Evolutionary conservation across 495 filamentous ascomycete genomes (phyloP), one percentile per base, ranked within the genome.

Genomic region (Penicillium roqueforti): DNA sequence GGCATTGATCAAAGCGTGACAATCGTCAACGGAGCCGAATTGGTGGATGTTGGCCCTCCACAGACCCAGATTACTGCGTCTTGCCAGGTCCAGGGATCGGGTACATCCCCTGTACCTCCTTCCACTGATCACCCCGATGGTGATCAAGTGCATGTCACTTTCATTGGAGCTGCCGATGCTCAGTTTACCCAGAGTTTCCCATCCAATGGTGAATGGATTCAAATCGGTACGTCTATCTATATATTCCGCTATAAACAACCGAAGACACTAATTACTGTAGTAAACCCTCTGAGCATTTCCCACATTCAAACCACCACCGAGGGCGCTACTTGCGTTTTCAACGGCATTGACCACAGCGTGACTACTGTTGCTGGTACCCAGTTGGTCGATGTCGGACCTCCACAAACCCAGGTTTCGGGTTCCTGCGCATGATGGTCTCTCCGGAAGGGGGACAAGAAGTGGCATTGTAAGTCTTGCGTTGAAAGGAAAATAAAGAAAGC

Each of bases 11-110:
- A 60, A 6, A 63, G 62, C 32, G 20, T 49, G 5, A 70, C 68
- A 0, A 39, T 47, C 13, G 53, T 71, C 16, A 58, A 58, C 26
- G 63, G 61, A 1, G 55, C 31, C 6, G 19, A 53, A 4, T 57
- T 32, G 20, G 58, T 64, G 1, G 60, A 66, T 55, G 69, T 72
- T 43, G 66, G 63, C 10, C 66, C 69, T 32, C 72, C 72, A 4
- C 71, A 75, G 67, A 65, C 69, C 6, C 73, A 74, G 46, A 32
- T 63, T n/a, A 65, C 55, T 8, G 73, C 66, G 16, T 54, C 62
- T 47, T 75, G 72, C 56, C 26, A 28, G 19, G 38, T 36, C 49
- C 32, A 34, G n/a, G 42, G 45, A 28, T 14, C 49, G 16, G 18
- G 38, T 16, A 37, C 49, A 8, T 19, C 37, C 18, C 10, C 47